Evolutionary conservation across 2,329 filamentous ascomycete species (phyloP).

Genomic region (Penicillium palitans): DNA sequence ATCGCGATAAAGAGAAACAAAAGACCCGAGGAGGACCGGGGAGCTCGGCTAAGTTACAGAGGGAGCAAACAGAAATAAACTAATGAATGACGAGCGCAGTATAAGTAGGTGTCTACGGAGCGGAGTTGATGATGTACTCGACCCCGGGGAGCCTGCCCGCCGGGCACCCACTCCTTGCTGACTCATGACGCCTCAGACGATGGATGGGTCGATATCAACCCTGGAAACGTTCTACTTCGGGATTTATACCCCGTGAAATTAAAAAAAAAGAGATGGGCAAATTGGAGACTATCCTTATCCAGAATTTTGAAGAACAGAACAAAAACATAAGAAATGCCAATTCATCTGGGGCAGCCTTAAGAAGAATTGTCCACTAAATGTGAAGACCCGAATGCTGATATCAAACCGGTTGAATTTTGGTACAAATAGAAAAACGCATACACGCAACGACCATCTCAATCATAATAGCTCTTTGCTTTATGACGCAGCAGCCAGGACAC

Average conservation of each 20-base stretch:
- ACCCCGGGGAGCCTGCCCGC: constrained; percentile 19
- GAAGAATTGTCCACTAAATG: constrained; percentile 5
- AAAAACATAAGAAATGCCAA: constrained; percentile 3
- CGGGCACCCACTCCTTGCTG: constrained; percentile 23
- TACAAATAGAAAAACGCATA: constrained; percentile 30
- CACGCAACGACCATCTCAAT: constrained; percentile 20
- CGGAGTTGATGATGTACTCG: constrained; percentile 29
- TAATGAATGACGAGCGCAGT: constrained; percentile 29
- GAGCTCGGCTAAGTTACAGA: constrained; percentile 9
- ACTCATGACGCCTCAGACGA: constrained; percentile 17
- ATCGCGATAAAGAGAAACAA: constrained; percentile 24
- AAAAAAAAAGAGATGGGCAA: not conserved
- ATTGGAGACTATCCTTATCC: not conserved
- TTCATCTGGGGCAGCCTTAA: not conserved
- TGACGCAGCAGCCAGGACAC: constrained; percentile 38
- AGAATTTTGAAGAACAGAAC: not conserved
- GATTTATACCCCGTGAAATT: constrained; percentile 1
- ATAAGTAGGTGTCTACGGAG: constrained; percentile 6
- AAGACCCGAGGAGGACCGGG: not conserved
- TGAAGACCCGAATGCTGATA: constrained; percentile 21
- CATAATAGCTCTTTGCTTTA: constrained; percentile 28
- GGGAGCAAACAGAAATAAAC: not conserved
- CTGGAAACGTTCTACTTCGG: constrained; percentile 7
- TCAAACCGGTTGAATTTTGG: constrained; percentile 36
- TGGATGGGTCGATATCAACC: constrained; percentile 8